Evolutionary conservation across 73 alveolate genomes (phyloP), one percentile per base, ranked within the genome.

Genomic region (Uronychia binucleata): DNA sequence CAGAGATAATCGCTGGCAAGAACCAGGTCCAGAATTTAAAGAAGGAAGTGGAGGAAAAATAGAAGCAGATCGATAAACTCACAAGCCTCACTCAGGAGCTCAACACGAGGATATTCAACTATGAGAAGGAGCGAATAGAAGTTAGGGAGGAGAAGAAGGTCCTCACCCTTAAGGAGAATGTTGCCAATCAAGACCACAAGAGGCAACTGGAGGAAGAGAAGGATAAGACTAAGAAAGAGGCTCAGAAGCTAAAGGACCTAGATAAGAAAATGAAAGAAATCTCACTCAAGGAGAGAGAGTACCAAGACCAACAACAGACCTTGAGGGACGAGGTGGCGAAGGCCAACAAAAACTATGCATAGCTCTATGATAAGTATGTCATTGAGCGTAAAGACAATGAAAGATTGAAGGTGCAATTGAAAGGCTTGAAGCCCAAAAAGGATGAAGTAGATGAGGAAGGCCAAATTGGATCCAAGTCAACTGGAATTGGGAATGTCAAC

Each of bases 161-260:
- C n/a, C n/a, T 19, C 67, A 46, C 67, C 5, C 5, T 46, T 5
- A 46, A 46, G 19, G 67, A 46, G 19, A 46, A 46, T 19, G 19
- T 46, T 5, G 67, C 67, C 5, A 46, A 46, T 46, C 19, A 46
- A 46, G 67, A 46, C 67, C 67, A 46, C 5, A 46, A 19, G 19
- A 46, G 19, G 19, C n/a, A 5, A 11, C n/a, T 46, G 5, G 67
- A 46, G 19, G 67, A 46, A 11, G 67, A 46, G 19, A 46, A 46
- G 19, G 81, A 91, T 33, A 33, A 77, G 0, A 75, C 81, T 67
- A 74, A 84, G 46, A 78, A 75, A 77, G 35, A 74, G 30, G 94
- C 5, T 11, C n/a, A 5, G n/a, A 46, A 91, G 75, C 84, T 91
- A 35, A 81, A 84, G 30, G 90, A 90, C 26, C 75, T 91, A 32